phyloP scores from a whole-genome alignment of 2,329 filamentous ascomycete genomes.

The Fusarium aywerte region DNA sequence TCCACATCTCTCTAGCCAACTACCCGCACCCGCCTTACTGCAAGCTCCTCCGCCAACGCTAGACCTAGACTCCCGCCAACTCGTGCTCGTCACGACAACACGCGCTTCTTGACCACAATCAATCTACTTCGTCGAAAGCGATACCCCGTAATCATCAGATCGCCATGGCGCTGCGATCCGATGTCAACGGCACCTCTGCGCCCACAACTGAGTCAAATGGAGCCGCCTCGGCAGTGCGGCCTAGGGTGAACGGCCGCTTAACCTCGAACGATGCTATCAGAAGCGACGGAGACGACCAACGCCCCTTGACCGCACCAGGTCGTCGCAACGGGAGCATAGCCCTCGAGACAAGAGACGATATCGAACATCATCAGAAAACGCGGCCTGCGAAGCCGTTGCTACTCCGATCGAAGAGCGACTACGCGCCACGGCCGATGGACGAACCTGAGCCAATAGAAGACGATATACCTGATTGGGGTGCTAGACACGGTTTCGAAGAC shows the following conservation, averaged over 20 bases:
- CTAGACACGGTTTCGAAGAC: conserved; percentile 89
- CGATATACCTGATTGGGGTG: conserved; percentile 64
- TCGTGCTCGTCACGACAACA: conserved; percentile 38
- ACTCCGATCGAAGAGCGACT: conserved; percentile 68
- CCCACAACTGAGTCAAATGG: conserved; percentile 40
- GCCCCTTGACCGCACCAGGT: conserved; percentile 60
- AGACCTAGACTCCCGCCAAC: conserved; percentile 38
- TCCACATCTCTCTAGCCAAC: conserved; percentile 39
- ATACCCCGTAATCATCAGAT: conserved; percentile 39
- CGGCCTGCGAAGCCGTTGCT: conserved; percentile 62
- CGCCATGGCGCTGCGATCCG: conserved; percentile 50
- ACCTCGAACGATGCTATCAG: conserved; percentile 44
- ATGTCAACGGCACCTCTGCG: conserved; percentile 48
- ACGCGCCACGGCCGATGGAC: conserved; percentile 56
- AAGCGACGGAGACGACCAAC: conserved; percentile 49
- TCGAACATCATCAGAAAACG: conserved; percentile 51
- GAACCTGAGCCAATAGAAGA: conserved; percentile 57
- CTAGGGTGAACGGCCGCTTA: conserved; percentile 45
- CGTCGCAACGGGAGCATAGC: conserved; percentile 52
- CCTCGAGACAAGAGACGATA: conserved; percentile 47
- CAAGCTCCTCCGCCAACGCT: conserved; percentile 44
- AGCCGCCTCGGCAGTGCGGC: conserved; percentile 44
- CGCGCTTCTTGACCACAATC: conserved; percentile 37
- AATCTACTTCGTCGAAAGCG: conserved; percentile 30
- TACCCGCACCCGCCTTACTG: conserved; percentile 29